phyloP scores from a whole-genome alignment of 257 asterid species.

The Paulownia fortunei region DNA sequence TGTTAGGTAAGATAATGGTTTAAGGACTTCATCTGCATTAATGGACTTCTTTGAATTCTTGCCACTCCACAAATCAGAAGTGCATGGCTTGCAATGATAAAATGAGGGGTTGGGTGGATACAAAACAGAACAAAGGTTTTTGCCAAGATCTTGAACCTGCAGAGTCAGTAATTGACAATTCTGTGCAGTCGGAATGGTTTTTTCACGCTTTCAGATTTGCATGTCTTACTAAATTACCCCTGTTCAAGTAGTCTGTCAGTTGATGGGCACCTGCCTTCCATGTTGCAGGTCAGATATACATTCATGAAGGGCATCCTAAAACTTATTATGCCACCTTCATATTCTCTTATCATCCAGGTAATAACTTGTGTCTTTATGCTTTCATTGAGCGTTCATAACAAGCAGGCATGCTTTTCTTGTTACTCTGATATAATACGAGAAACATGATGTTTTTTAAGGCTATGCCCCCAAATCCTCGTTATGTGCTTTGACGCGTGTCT shows the following conservation, averaged over 20 bases:
- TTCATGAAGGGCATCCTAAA: constrained; percentile 57
- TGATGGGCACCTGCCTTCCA: constrained; percentile 18
- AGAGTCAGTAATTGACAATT: neutral
- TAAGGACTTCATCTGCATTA: neutral
- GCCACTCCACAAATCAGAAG: too few relatives aligned
- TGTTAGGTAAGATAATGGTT: too few relatives aligned
- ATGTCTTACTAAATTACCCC: neutral
- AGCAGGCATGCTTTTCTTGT: neutral
- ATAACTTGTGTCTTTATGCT: neutral
- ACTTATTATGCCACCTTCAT: constrained; percentile 82
- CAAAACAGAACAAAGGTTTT: neutral
- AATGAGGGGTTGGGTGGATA: neutral
- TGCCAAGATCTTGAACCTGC: neutral
- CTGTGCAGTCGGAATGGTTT: neutral
- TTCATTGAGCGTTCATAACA: too few relatives aligned
- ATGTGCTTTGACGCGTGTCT: neutral
- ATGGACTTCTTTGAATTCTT: too few relatives aligned
- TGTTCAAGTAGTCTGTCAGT: neutral
- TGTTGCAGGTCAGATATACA: constrained; percentile 71
- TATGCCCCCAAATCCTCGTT: neutral
- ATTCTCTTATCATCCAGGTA: constrained; percentile 87
- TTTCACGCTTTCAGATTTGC: neutral
- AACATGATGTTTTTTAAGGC: neutral
- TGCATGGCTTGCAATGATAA: neutral
- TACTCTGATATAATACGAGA: neutral